A percentile compares a stretch with the other conserved stretches of the same genome.
Conservation (phyloP, 176 grass and related monocot species). For the Guadua angustifolia region DNA sequence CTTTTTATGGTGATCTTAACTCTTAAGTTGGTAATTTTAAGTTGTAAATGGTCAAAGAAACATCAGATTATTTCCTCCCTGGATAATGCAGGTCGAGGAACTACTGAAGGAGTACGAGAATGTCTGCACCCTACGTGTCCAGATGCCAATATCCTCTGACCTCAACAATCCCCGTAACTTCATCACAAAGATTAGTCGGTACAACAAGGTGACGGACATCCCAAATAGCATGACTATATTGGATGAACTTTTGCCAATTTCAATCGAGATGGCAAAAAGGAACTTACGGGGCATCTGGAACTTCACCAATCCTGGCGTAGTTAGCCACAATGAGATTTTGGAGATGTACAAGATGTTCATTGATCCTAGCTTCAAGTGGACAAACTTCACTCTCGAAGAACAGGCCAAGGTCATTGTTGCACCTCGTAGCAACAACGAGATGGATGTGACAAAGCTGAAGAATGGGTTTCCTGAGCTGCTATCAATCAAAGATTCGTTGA, state of each 20-base stretch:
- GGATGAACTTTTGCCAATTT: conserved; percentile 81
- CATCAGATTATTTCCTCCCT: conserved; percentile 25
- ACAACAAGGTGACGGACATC: conserved; percentile 82
- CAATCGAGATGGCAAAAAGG: conserved; percentile 78
- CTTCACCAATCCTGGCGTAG: conserved; percentile 77
- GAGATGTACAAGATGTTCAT: conserved; percentile 78
- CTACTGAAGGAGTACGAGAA: conserved; percentile 77
- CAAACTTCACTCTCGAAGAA: conserved; percentile 80
- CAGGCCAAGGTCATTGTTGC: conserved; percentile 83
- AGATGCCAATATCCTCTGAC: conserved; percentile 81
- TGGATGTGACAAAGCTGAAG: conserved; percentile 75
- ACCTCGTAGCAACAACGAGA: conserved; percentile 75
- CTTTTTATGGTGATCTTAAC: conserved; percentile 13
- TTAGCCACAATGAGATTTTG: conserved; percentile 82
- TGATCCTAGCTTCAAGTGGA: conserved; percentile 63
- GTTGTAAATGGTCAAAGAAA: conserved; percentile 5
- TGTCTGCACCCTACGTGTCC: conserved; percentile 72
- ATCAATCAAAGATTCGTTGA: conserved; percentile 72
- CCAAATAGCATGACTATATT: conserved; percentile 83
- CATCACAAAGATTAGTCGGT: conserved; percentile 80
- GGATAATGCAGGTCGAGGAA: conserved; percentile 68
- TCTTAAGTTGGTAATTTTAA: conserved; percentile 11
- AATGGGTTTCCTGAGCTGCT: conserved; percentile 74
- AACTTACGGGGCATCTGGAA: conserved; percentile 74
- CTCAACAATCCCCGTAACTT: conserved; percentile 81